Base-by-base conservation (phyloP, 192 early-diverging fungal genomes). In the Lunasporangiospora selenospora region DNA sequence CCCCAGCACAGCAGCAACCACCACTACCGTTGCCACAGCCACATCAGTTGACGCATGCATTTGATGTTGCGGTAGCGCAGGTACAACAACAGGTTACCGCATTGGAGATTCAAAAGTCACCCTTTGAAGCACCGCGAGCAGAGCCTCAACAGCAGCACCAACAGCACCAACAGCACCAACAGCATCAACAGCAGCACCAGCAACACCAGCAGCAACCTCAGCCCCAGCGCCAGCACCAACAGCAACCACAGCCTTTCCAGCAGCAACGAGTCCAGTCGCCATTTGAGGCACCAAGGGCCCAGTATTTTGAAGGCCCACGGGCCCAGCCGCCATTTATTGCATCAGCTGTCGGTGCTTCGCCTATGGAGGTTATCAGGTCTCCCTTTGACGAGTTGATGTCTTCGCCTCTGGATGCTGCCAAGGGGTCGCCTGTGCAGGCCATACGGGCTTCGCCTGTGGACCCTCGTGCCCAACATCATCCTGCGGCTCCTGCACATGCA, bases 271-370 rank as follows among this genome's bases (percentile, higher is more conserved):
- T 21, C 19, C 31, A 54, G 6, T 65, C 63, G 2, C 63, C 63
- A 0, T 65, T 65, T 15, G 63, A 65, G 12, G 34, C 38, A 9
- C 53, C 54, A 8, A 54, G 46, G 15, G 53, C 27, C 21, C 53
- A 45, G 11, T 57, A 46, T 36, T 65, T 65, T 65, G 63, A 57
- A 29, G 31, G n/a, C n/a, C n/a, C n/a, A 54, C 37, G 18, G 31
- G 15, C 12, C 19, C 31, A 54, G 6, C 57, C 63, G 2, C 63
- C 63, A 0, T 65, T 65, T 15, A 54, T 65, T 65, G 63, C 49
- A 29, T 30, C 63, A 6, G 41, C 21, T 11, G 39, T 36, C 27
- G 4, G 56, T 4, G 56, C 16, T 6, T 37, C 44, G 13, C 44
- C 56, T 45, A 34, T 13, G 13, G 39, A 38, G 3, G 39, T 10